Base-by-base conservation (phyloP, 495 filamentous ascomycete genomes). In the Parachaetomium inaequale region DNA sequence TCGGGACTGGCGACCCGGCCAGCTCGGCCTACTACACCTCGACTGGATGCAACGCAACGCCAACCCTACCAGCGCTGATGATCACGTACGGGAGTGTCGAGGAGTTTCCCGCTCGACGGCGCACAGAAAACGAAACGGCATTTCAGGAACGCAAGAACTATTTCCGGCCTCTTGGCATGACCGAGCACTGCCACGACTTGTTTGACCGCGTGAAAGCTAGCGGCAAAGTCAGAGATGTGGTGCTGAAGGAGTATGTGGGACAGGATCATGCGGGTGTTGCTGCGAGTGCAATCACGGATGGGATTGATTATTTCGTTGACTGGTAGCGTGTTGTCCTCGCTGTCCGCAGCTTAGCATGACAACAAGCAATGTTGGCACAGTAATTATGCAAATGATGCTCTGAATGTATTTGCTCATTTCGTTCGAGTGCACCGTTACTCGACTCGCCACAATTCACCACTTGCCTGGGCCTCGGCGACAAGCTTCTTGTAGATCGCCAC, bases 401-500 rank as follows among this genome's bases (percentile, higher is more conserved):
- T n/a, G n/a, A n/a, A n/a, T n/a, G n/a, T n/a, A n/a, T n/a, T n/a
- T n/a, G n/a, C n/a, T n/a, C n/a, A n/a, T n/a, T n/a, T n/a, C n/a
- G n/a, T n/a, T n/a, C n/a, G n/a, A n/a, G n/a, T n/a, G n/a, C n/a
- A n/a, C 14, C 36, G 4, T 40, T 17, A 40, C 4, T 40, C 36
- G 5, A 40, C 36, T 3, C 36, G 36, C 62, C 64, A 69, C 53
- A 70, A 53, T 31, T 70, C 62, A 17, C 73, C 73, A 29, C 32
- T 63, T 2, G 43, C 66, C 50, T 70, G 68, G 1, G 71, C 71
- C 58, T 74, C 71, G 10, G 64, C 52, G 10, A 75, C 68, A 31
- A 71, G 60, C 55, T 66, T 25, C 34, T 72, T 63, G 54, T 74
- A 75, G 29, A 70, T 62, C 2, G 66, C 72, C 17, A 75, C 19